These are phyloP conservation scores for Penicillium sclerotigenum DNA, from an alignment of 2,329 filamentous ascomycete species.

Conservation along the genomic window DNA sequence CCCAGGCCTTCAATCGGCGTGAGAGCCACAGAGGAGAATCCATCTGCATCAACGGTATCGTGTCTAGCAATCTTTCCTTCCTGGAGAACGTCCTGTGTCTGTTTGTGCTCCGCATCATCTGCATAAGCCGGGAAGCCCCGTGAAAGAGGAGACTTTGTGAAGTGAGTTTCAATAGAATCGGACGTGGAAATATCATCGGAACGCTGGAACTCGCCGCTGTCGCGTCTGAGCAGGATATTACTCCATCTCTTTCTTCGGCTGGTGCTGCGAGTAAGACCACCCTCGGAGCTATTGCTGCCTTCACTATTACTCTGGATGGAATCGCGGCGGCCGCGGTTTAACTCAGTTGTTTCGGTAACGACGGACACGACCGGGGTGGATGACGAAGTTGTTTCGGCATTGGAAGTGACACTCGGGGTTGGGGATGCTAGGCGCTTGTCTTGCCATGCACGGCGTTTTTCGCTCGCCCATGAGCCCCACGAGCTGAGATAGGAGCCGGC, in stretches of 20 bases:
- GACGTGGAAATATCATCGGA: conserved; percentile 20
- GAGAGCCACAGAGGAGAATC: conserved; percentile 19
- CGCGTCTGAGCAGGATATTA: conserved; percentile 34
- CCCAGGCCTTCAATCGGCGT: conserved; percentile 15
- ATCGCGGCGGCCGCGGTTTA: conserved; percentile 31
- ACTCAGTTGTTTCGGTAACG: conserved; percentile 25
- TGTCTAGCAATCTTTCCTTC: conserved; percentile 3
- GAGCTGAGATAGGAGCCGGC: conserved; percentile 63
- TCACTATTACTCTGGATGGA: conserved; percentile 32
- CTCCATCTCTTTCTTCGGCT: conserved; percentile 40
- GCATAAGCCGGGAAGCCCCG: conserved; percentile 27
- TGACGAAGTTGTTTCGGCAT: conserved; percentile 13
- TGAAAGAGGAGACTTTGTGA: conserved; percentile 34
- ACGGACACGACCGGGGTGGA: conserved; percentile 21
- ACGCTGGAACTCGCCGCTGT: conserved; percentile 31
- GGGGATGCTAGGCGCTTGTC: conserved; percentile 34
- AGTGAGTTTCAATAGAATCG: conserved; percentile 21
- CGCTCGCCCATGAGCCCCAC: conserved; percentile 60
- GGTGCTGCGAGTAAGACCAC: conserved; percentile 29
- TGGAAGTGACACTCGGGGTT: background rate
- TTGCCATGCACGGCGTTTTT: conserved; percentile 48
- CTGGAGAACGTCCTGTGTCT: background rate
- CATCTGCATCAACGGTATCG: conserved; percentile 13
- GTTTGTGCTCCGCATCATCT: conserved; percentile 5
- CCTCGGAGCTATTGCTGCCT: conserved; percentile 15